Evolutionary conservation across 495 filamentous ascomycete species (phyloP).

Genomic region (Xylona heveae): DNA sequence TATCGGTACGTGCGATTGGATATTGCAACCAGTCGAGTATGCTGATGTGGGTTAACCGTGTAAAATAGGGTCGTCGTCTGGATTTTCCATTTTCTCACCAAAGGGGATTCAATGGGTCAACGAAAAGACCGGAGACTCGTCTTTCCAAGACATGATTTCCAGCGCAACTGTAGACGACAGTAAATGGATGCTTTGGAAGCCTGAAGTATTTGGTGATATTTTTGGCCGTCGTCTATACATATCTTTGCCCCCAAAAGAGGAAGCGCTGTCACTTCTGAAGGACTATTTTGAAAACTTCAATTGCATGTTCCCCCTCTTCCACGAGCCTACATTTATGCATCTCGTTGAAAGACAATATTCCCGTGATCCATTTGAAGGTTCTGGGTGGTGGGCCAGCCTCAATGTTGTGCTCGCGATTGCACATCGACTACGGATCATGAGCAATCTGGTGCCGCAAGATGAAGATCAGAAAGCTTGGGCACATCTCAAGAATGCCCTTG

Average conservation of each 20-base stretch:
- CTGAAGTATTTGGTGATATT: conserved; percentile 84
- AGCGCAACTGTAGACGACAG: conserved; percentile 62
- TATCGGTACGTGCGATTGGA: conserved; percentile 42
- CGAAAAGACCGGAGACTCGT: conserved; percentile 83
- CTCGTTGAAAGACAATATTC: conserved; percentile 87
- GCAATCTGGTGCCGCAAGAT: conserved; percentile 69
- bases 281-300: conserved; percentile 98
- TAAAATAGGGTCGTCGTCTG: conserved; percentile 68
- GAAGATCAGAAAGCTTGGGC: conserved; percentile 89
- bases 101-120: conserved; percentile 99
- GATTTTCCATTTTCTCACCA: conserved; percentile 94
- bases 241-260: conserved; percentile 58
- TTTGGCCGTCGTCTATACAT: conserved; percentile 72
- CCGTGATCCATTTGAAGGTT: conserved; percentile 77
- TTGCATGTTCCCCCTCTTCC: conserved; percentile 92
- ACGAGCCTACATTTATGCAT: conserved; percentile 96
- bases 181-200: conserved; percentile 92
- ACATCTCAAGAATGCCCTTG: conserved; percentile 92
- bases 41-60: background rate
- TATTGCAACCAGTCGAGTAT: background rate
- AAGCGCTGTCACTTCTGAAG: conserved; percentile 62
- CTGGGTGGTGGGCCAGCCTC: conserved; percentile 95
- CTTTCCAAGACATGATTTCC: conserved; percentile 92
- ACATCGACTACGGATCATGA: conserved; percentile 86
- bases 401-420: conserved; percentile 87